Percentiles rank a stretch among this genome's conserved stretches.
These are phyloP conservation scores for Xerophyta viscosa DNA, from an alignment of 106 monocot genomes.

Conservation along the genomic window DNA sequence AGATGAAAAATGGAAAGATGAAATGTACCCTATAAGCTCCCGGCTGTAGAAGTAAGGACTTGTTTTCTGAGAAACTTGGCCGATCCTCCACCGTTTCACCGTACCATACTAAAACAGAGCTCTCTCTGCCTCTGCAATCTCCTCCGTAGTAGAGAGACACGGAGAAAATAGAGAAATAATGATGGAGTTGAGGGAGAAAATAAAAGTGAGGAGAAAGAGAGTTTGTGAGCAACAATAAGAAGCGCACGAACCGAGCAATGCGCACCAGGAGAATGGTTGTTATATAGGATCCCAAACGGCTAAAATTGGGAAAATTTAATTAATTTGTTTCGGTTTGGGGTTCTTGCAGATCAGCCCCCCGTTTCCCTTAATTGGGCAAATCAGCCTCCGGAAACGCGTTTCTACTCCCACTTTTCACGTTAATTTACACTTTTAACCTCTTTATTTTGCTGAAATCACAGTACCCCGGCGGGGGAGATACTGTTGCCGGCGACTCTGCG, in stretches of 20 bases:
- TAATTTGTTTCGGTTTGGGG: no score
- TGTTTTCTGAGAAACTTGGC: neutral
- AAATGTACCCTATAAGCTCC: neutral
- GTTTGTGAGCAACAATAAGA: no score
- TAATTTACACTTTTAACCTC: neutral
- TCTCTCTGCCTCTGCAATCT: neutral
- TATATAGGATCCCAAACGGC: neutral
- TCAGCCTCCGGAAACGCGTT: no score
- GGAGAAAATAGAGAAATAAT: neutral
- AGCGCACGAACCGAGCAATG: constrained; percentile 1
- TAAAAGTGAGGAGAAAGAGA: neutral
- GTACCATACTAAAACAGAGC: neutral
- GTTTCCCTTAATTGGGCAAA: no score
- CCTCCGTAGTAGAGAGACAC: neutral
- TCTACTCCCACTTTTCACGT: neutral
- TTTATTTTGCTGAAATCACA: neutral
- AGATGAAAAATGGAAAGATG: neutral
- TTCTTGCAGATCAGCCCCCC: no score
- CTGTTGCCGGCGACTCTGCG: neutral
- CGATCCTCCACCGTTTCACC: neutral
- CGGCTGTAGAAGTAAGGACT: neutral
- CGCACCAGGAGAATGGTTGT: neutral
- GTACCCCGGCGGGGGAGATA: neutral
- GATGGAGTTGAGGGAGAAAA: neutral
- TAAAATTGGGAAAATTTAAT: neutral